Base-by-base conservation (phyloP, 2,329 filamentous ascomycete species). In the Exophiala sideris region DNA sequence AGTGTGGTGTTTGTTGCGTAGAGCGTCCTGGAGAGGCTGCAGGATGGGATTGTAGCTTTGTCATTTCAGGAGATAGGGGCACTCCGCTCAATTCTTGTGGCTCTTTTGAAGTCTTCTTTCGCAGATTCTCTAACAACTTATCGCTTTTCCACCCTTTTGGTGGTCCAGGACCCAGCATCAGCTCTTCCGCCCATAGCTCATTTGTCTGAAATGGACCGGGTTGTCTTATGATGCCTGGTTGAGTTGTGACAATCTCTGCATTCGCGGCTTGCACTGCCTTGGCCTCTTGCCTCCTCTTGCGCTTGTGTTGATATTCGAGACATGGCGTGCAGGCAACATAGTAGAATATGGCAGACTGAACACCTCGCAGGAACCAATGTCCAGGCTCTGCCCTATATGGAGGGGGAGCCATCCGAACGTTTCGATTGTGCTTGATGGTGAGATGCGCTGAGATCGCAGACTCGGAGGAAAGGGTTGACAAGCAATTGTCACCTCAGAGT, bases 161-260 rank as follows among this genome's bases (percentile, higher is more conserved):
- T 34, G 88, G 79, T 2, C 82, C 84, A 2, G 91, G 91, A 0
- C 91, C 91, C 72, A 91, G 80, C 58, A 78, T 79, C 61, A 96
- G 95, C 71, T 96, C 91, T 67, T 94, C 88, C 32, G 81, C 77
- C 91, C 91, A 96, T 72, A 89, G 89, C 10, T 87, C 86, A 65
- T 96, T 96, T 24, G 90, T 95, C 65, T 85, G 86, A 64, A 90
- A 94, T 1, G 90, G 88, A 5, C 69, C 70, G 1, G 87, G 91
- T 65, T 96, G 91, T 47, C 84, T 79, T 70, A 95, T 94, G 9
- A 84, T 71, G 38, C 82, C 83, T 0, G 89, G 88, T 67, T 91
- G 83, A 60, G 90, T 83, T 53, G 69, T 70, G n/a, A 75, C 59
- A 32, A 74, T 59, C 50, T 79, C 80, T 42, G 80, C 79, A 68